Conservation (phyloP, 176 grass and related monocot species). For the Lolium multiflorum region DNA sequence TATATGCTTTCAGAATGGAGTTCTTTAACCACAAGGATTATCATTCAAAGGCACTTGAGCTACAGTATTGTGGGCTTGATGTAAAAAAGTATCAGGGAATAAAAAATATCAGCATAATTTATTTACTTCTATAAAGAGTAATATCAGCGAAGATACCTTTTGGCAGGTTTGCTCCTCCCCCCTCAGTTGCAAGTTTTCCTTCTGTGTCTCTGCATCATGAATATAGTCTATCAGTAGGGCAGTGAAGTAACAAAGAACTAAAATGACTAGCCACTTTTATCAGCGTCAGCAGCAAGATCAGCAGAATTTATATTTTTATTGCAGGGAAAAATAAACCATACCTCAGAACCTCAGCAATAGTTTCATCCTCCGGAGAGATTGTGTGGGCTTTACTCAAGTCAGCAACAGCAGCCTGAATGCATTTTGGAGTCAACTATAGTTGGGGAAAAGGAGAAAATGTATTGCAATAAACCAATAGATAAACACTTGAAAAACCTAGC, state of each 20-base stretch:
- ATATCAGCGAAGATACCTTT: constrained; percentile 51
- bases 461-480: constrained; percentile 1
- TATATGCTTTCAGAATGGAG: neutral
- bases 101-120: neutral
- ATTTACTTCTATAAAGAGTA: constrained; percentile 1
- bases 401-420: constrained; percentile 76
- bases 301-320: constrained; percentile 28
- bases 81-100: neutral
- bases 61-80: neutral
- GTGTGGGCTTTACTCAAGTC: constrained; percentile 85
- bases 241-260: constrained; percentile 12
- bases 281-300: neutral
- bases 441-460: neutral
- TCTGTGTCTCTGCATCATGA: constrained; percentile 55
- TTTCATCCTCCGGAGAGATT: constrained; percentile 92
- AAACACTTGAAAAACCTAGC: constrained; percentile 11
- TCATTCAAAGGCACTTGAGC: neutral
- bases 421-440: constrained; percentile 39
- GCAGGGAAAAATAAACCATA: constrained; percentile 41
- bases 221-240: constrained; percentile 36
- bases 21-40: neutral
- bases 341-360: constrained; percentile 89
- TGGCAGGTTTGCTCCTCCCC: constrained; percentile 45
- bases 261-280: neutral
- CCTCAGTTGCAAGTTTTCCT: constrained; percentile 53